These are phyloP conservation scores for Aspergillus ibericus DNA, from an alignment of 2,329 filamentous ascomycete species.

Conservation along the genomic window DNA sequence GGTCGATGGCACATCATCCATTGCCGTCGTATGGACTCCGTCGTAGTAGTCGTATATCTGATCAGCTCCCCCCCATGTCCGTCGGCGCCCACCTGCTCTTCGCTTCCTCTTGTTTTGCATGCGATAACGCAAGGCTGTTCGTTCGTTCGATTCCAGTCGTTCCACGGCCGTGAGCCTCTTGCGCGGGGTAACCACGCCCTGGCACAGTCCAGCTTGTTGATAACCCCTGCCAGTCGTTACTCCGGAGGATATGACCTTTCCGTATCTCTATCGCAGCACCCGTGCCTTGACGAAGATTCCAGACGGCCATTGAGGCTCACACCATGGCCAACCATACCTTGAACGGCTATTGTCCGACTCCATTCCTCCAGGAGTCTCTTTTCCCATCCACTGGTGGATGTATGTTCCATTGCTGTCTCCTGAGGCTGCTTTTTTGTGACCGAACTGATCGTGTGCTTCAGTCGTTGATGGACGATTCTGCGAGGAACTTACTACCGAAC, in stretches of 20 bases:
- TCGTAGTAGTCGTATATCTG: slow-evolving; percentile 22
- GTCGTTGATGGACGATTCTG: slow-evolving; percentile 64
- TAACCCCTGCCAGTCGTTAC: neutral
- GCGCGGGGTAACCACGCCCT: slow-evolving; percentile 18
- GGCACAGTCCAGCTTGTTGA: neutral
- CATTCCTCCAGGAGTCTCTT: slow-evolving; percentile 65
- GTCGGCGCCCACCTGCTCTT: slow-evolving; percentile 12
- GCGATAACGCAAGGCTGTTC: slow-evolving; percentile 7
- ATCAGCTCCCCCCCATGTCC: slow-evolving; percentile 11
- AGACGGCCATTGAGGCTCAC: slow-evolving; percentile 2
- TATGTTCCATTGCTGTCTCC: slow-evolving; percentile 46
- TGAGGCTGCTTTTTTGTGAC: slow-evolving; percentile 25
- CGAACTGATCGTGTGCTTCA: slow-evolving; percentile 32
- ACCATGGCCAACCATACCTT: slow-evolving; percentile 25
- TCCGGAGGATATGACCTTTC: slow-evolving; percentile 17
- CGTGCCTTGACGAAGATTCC: slow-evolving; percentile 1
- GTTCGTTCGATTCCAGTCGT: slow-evolving; percentile 12
- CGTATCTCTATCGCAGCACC: slow-evolving; percentile 11
- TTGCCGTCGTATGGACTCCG: slow-evolving; percentile 1
- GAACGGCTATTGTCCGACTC: slow-evolving; percentile 61
- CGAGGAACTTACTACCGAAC: slow-evolving; percentile 44
- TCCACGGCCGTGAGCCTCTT: slow-evolving; percentile 22
- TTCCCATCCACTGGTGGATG: slow-evolving; percentile 66
- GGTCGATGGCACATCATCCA: slow-evolving; percentile 5
- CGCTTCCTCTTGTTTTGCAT: slow-evolving; percentile 10